A percentile compares a stretch with the other conserved stretches of the same genome.
phyloP scores from a whole-genome alignment of 768 basidiomycete genomes.

The Leccinum longicurvipes region DNA sequence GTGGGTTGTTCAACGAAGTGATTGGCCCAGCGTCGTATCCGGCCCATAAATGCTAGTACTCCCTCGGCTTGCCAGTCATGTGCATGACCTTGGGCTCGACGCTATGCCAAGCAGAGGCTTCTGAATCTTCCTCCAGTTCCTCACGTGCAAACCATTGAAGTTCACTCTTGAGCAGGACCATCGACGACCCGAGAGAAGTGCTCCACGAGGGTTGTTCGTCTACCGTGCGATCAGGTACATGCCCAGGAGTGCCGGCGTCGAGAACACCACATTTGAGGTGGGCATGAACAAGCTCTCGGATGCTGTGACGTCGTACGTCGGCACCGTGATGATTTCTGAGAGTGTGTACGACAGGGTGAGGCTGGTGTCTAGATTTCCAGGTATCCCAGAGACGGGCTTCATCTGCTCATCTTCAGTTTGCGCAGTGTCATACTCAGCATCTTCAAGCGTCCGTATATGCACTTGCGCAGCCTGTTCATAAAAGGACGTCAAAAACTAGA shows the following conservation, averaged over 20 bases:
- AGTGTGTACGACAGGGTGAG: slow-evolving; percentile 12
- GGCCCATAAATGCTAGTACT: too few species aligned
- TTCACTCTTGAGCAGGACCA: slow-evolving; percentile 62
- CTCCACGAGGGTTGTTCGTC: slow-evolving; percentile 65
- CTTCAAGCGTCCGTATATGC: slow-evolving; percentile 70
- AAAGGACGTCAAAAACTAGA: slow-evolving; percentile 94
- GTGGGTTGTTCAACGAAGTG: too few species aligned
- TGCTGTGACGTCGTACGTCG: slow-evolving; percentile 39
- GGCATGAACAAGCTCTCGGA: slow-evolving; percentile 76
- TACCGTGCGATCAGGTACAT: slow-evolving; percentile 35
- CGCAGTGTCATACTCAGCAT: slow-evolving; percentile 61
- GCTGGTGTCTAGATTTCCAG: neutral
- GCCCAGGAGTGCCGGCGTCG: slow-evolving; percentile 59
- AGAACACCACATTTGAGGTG: slow-evolving; percentile 62
- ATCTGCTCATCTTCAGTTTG: slow-evolving; percentile 43
- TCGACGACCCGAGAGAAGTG: slow-evolving; percentile 70
- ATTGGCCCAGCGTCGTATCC: too few species aligned
- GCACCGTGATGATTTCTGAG: neutral
- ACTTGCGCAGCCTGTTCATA: slow-evolving; percentile 93
- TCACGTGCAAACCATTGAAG: slow-evolving; percentile 50
- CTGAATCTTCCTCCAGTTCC: slow-evolving; percentile 9
- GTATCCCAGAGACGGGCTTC: slow-evolving; percentile 21
- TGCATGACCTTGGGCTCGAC: too few species aligned
- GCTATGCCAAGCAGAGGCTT: slow-evolving; percentile 29
- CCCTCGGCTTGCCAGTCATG: too few species aligned